Evolutionary conservation across 306 rosid genomes (phyloP).

Genomic region (Astragalus membranaceus): DNA sequence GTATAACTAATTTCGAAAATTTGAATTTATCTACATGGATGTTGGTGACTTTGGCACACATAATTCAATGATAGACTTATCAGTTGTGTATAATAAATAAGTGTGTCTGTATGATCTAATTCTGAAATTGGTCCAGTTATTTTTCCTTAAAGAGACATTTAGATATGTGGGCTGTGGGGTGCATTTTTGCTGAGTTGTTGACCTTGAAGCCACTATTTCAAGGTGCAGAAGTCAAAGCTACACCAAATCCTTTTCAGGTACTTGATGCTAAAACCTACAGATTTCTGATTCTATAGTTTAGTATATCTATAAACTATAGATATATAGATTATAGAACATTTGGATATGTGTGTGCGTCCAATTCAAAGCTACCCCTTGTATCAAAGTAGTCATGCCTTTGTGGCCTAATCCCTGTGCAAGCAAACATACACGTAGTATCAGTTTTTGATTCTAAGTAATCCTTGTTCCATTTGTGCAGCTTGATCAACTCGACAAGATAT

Average conservation of each 20-base stretch:
- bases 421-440: not conserved
- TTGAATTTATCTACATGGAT: not conserved
- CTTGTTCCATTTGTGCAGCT: slow-evolving; percentile 56
- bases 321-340: not conserved
- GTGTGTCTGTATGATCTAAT: not conserved
- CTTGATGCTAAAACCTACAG: not conserved
- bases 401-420: too few species aligned
- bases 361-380: too few species aligned
- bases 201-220: slow-evolving; percentile 97
- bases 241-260: slow-evolving; percentile 91
- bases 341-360: too few species aligned
- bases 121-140: slow-evolving; percentile 6
- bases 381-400: too few species aligned
- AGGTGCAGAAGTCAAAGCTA: slow-evolving; percentile 91
- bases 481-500: slow-evolving; percentile 97
- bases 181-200: slow-evolving; percentile 97
- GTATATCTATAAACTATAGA: not conserved
- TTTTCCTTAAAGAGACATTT: slow-evolving; percentile 32
- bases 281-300: not conserved
- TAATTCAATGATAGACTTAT: not conserved
- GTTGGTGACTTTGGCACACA: slow-evolving; percentile 6
- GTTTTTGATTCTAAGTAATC: slow-evolving; percentile 14
- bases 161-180: slow-evolving; percentile 99
- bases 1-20: not conserved
- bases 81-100: not conserved